Conservation (phyloP, 495 filamentous ascomycete species). For the Recurvomyces mirabilis region DNA sequence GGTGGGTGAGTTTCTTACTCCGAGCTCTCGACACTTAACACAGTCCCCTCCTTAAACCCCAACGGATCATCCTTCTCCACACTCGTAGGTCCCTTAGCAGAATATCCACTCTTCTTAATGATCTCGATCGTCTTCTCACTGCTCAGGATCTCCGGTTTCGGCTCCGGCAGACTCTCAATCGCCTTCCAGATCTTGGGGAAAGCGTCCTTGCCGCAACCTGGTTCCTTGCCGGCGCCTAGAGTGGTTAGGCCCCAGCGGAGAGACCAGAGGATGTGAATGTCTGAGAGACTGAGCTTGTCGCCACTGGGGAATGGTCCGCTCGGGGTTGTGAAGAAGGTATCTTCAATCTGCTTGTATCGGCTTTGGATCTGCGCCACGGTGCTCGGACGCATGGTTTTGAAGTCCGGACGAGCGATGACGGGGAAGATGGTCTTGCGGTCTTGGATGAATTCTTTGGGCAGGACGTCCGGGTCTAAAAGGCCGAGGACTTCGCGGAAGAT, state of each 20-base stretch:
- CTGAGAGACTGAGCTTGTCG: constrained; percentile 13
- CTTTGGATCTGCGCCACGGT: constrained; percentile 13
- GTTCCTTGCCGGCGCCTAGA: constrained; percentile 13
- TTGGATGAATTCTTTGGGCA: constrained; percentile 16
- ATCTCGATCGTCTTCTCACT: constrained; percentile 13
- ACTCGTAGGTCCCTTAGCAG: not conserved
- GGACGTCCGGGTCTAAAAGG: constrained; percentile 5
- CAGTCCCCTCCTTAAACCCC: constrained; percentile 8
- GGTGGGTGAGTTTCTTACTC: constrained; percentile 14
- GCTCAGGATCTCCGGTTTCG: constrained; percentile 5
- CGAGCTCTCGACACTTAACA: constrained; percentile 16
- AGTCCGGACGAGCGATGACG: constrained; percentile 12
- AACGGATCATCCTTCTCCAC: constrained; percentile 13
- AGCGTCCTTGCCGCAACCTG: constrained; percentile 14
- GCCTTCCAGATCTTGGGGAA: constrained; percentile 19
- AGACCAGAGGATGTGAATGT: constrained; percentile 19
- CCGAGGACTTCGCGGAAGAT: constrained; percentile 13
- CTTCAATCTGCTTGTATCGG: constrained; percentile 10
- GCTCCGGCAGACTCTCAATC: constrained; percentile 15
- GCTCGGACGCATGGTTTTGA: constrained; percentile 9
- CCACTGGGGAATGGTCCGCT: constrained; percentile 11
- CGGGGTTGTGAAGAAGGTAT: constrained; percentile 5
- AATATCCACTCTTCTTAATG: constrained; percentile 6
- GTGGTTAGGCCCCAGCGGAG: constrained; percentile 19
- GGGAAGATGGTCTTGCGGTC: constrained; percentile 23